phyloP scores from a whole-genome alignment of 139 green algal species.

The Ettlia oleoabundans region DNA sequence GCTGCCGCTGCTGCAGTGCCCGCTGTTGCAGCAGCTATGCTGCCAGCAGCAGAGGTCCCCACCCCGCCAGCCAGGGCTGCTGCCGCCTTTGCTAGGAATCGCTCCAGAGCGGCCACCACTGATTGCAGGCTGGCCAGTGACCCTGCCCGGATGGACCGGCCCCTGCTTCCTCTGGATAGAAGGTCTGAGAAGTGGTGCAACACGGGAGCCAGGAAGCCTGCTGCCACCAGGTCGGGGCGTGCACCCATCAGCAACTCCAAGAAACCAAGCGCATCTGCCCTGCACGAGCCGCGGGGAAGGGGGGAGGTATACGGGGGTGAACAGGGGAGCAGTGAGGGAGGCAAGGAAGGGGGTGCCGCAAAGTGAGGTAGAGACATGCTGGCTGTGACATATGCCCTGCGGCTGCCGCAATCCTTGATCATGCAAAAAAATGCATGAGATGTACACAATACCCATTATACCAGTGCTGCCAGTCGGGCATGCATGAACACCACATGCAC shows the following conservation, averaged over 20 bases:
- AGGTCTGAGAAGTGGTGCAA: conserved; percentile 71
- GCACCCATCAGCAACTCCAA: conserved; percentile 74
- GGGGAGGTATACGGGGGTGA: neutral
- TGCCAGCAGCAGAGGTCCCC: neutral
- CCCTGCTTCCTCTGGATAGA: conserved; percentile 44
- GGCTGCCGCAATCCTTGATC: too few relatives aligned
- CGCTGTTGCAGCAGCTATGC: conserved; percentile 1
- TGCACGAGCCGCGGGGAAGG: too few relatives aligned
- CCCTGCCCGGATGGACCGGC: conserved; percentile 22
- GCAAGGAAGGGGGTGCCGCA: too few relatives aligned
- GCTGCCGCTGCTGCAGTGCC: neutral
- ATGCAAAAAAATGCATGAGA: too few relatives aligned
- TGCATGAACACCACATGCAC: neutral
- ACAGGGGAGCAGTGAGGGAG: neutral
- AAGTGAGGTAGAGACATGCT: neutral
- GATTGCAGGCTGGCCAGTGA: conserved; percentile 60
- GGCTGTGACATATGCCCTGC: too few relatives aligned
- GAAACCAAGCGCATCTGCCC: conserved; percentile 62
- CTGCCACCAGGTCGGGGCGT: conserved; percentile 55
- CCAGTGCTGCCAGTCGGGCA: neutral
- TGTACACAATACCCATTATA: too few relatives aligned
- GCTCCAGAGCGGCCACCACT: conserved; percentile 30
- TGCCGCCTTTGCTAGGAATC: conserved; percentile 25
- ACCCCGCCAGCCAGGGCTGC: neutral
- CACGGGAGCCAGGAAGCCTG: conserved; percentile 49